Evolutionary conservation across 139 green algal species (phyloP).

Genomic region (Picochlorum sp.): DNA sequence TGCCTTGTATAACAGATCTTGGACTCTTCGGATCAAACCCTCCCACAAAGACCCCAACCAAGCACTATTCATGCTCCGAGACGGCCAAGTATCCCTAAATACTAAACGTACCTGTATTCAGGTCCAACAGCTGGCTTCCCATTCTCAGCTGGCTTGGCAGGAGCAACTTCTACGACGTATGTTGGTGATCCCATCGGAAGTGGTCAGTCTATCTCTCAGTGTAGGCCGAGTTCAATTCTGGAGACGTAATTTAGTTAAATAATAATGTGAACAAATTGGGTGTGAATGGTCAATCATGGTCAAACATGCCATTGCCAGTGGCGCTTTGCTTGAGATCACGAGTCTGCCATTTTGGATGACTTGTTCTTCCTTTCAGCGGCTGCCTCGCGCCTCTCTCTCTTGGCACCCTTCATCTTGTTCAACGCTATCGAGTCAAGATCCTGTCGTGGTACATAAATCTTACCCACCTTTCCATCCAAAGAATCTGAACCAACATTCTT

Average conservation of each 20-base stretch:
- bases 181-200: not conserved
- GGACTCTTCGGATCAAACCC: too few species aligned
- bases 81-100: not conserved
- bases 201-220: too few species aligned
- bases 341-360: not conserved
- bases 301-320: too few species aligned
- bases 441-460: constrained; percentile 90
- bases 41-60: too few species aligned
- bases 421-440: constrained; percentile 66
- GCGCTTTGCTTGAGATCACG: too few species aligned
- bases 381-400: constrained; percentile 49
- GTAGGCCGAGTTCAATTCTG: too few species aligned
- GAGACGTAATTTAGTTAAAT: too few species aligned
- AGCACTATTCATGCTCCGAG: not conserved
- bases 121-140: constrained; percentile 10
- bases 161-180: constrained; percentile 20
- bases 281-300: too few species aligned
- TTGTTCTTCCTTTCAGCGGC: constrained; percentile 5
- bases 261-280: too few species aligned
- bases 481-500: constrained; percentile 77
- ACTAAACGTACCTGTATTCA: constrained; percentile 21
- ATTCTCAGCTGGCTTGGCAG: constrained; percentile 4
- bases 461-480: constrained; percentile 77
- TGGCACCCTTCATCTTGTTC: constrained; percentile 76
- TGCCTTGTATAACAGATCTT: too few species aligned